Conservation (phyloP, 2,329 filamentous ascomycete species). For the Keithomyces neogunnii region DNA sequence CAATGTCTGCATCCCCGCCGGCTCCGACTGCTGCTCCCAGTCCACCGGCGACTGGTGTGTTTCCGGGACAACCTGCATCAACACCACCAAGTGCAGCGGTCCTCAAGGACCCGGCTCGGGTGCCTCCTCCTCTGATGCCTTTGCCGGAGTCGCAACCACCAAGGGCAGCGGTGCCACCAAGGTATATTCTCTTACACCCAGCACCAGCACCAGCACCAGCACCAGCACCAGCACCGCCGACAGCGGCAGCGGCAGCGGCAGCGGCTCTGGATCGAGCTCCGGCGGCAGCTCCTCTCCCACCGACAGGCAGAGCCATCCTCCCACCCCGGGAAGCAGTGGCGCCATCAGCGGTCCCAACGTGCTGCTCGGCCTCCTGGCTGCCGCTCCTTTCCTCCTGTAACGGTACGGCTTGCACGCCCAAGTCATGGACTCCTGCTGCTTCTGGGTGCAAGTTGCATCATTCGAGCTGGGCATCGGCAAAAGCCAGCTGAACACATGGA, state of each 20-base stretch:
- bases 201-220: not conserved
- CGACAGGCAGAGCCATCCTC: not conserved
- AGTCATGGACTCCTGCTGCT: not conserved
- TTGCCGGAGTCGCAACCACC: not conserved
- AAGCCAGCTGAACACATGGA: no score
- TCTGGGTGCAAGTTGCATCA: no score
- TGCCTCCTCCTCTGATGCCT: not conserved
- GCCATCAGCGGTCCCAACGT: constrained; percentile 11
- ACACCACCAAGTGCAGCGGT: constrained; percentile 5
- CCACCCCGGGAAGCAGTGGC: constrained; percentile 10
- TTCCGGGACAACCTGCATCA: constrained; percentile 9
- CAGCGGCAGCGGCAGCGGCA: not conserved
- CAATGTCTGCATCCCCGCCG: constrained; percentile 13
- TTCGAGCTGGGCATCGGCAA: no score
- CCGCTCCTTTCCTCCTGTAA: constrained; percentile 19
- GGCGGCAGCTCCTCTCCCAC: not conserved
- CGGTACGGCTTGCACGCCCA: not conserved
- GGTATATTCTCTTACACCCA: not conserved
- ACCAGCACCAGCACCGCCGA: not conserved
- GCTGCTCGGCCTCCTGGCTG: constrained; percentile 15
- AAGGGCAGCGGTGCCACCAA: constrained; percentile 1
- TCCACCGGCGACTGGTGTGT: constrained; percentile 12
- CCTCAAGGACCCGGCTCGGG: not conserved
- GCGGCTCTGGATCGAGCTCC: not conserved
- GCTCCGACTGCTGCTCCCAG: constrained; percentile 14